A percentile compares a stretch with the other conserved stretches of the same genome.
These are phyloP conservation scores for Solanum sejunctum DNA, from an alignment of 257 asterid species.

Conservation along the genomic window DNA sequence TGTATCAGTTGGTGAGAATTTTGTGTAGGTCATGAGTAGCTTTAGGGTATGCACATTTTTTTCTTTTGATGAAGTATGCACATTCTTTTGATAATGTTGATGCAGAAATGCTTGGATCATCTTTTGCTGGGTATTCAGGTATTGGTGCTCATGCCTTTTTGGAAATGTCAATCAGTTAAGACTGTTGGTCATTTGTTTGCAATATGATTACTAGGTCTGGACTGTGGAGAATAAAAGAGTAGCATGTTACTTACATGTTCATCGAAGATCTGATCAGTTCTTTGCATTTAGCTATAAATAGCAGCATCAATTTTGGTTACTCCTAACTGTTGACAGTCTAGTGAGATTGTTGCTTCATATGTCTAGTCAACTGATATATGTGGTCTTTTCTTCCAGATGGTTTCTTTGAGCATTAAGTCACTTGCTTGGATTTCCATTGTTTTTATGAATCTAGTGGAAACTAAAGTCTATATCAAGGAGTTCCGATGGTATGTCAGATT, in stretches of 20 bases:
- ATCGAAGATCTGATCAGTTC: neutral
- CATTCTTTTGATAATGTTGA: neutral
- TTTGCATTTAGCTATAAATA: neutral
- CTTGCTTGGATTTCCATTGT: conserved; percentile 64
- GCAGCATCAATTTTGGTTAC: neutral
- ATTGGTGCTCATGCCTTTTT: neutral
- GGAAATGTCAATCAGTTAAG: neutral
- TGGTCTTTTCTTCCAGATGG: conserved; percentile 35
- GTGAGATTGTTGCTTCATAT: neutral
- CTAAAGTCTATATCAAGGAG: conserved; percentile 56
- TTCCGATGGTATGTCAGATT: conserved; percentile 82
- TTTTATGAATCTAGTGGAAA: conserved; percentile 51
- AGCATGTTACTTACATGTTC: neutral
- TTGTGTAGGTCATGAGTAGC: neutral
- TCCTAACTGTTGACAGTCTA: neutral
- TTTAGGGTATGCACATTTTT: neutral
- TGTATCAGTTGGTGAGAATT: neutral
- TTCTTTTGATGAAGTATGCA: neutral
- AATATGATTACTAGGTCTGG: neutral
- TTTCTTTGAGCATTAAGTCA: conserved; percentile 45
- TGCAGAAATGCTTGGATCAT: neutral
- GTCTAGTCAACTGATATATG: neutral
- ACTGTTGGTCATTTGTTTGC: neutral
- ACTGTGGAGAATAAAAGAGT: neutral
- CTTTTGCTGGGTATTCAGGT: neutral